Conservation (phyloP, 257 asterid species). For the Coffea eugenioides region DNA sequence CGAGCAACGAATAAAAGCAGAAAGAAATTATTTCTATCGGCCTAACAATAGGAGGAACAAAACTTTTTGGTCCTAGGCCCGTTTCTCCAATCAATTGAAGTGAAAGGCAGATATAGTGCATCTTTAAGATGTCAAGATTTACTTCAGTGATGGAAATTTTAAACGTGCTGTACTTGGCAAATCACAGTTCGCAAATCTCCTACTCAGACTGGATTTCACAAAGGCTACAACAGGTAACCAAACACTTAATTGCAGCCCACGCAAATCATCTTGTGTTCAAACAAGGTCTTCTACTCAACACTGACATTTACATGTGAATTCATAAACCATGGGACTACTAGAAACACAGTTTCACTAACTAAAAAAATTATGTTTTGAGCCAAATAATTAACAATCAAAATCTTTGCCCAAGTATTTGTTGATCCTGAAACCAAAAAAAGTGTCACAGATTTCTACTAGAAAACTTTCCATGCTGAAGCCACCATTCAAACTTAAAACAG, state of each 20-base stretch:
- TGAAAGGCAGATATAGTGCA: background rate
- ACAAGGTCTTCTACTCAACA: background rate
- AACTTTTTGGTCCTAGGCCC: background rate
- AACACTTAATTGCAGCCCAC: background rate
- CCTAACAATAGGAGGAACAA: background rate
- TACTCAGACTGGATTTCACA: background rate
- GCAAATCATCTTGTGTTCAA: background rate
- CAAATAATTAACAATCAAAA: background rate
- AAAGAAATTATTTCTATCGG: background rate
- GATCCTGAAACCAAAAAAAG: background rate
- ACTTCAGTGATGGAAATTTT: background rate
- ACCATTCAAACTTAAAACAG: too few relatives aligned
- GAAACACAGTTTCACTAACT: background rate
- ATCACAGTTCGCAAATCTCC: background rate
- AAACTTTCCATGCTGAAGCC: too few relatives aligned
- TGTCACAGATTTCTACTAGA: too few relatives aligned
- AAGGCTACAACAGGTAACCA: background rate
- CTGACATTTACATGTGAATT: background rate
- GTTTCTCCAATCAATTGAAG: background rate
- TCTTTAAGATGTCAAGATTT: background rate
- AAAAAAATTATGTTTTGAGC: background rate
- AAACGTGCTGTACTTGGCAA: background rate
- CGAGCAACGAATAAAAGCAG: background rate
- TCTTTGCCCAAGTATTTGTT: too few relatives aligned
- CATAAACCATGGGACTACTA: background rate